Conservation (phyloP, 2,329 filamentous ascomycete species). For the Herpotrichia juniperi region DNA sequence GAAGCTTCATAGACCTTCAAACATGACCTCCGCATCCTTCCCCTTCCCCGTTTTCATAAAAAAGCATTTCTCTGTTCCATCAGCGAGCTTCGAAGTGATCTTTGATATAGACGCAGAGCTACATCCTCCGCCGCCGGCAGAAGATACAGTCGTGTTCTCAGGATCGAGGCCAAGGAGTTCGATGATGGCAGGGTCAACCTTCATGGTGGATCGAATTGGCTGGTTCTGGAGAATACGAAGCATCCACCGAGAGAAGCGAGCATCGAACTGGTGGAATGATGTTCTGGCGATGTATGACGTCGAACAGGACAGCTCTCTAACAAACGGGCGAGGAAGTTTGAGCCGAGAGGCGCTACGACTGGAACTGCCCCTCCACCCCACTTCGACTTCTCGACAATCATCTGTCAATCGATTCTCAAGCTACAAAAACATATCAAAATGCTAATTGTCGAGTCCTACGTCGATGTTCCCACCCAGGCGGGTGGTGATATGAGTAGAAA, state of each 20-base stretch:
- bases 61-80: conserved; percentile 61
- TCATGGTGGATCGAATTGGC: conserved; percentile 42
- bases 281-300: not conserved
- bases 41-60: conserved; percentile 77
- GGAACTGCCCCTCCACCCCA: not conserved
- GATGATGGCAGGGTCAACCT: conserved; percentile 68
- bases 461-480: conserved; percentile 65
- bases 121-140: conserved; percentile 71
- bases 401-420: not conserved
- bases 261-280: not conserved
- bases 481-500: conserved; percentile 64
- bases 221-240: conserved; percentile 6
- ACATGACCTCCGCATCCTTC: conserved; percentile 69
- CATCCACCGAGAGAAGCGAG: conserved; percentile 3
- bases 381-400: not conserved
- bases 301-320: not conserved
- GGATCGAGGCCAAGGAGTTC: conserved; percentile 66
- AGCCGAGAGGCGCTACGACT: not conserved
- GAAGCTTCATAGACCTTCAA: conserved; percentile 59
- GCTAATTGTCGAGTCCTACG: conserved; percentile 64
- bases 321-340: not conserved
- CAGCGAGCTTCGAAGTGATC: conserved; percentile 52
- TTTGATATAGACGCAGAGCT: conserved; percentile 69
- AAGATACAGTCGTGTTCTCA: conserved; percentile 59
- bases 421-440: conserved; percentile 45